Base-by-base conservation (phyloP, 2,329 filamentous ascomycete species). In the Diaporthe sp. region DNA sequence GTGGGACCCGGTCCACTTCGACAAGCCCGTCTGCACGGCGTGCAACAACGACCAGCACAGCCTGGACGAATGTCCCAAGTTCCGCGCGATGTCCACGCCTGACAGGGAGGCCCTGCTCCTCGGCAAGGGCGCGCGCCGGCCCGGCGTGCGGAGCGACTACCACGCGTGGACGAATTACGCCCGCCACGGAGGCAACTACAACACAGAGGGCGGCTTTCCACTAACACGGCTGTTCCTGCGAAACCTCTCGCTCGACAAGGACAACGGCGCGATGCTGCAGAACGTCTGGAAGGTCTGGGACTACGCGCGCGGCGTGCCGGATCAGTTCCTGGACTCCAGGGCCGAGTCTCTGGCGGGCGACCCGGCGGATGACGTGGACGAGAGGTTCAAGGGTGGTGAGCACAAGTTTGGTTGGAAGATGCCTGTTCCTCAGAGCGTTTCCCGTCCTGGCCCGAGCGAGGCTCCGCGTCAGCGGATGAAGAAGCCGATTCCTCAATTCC, bases 81-180 rank as follows among this genome's bases (percentile, higher is more conserved):
- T 75, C 66, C 38, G 13, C 4, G n/a, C 17, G 2, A 40, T 66
- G 57, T 0, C 15, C 13, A 2, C 6, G 1, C 9, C 55, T 2
- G 7, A 35, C 28, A 66, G 58, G 54, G 13, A 35, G 54, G 38
- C 35, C 33, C 69, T 75, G 12, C 52, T 75, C 17, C 25, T 75
- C 19, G 61, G 4, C 15, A 50, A 52, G 45, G 73, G 73, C 4
- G 69, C 45, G 15, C 4, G 57, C 25, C 30, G 55, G 28, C 73
- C 73, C 2, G 73, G 73, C 25, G 73, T 72, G 19, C 69, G 73
- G 9, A 75, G 73, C 54, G 3, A 13, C 42, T n/a, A 64, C 52
- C 15, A 72, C 57, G 25, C 69, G 17, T 72, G 69, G 69, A 61
- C 69, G 10, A 30, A 22, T 45, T 72, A 72, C 35, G 47, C 45